Conservation (phyloP, 2,329 filamentous ascomycete genomes). For the Talaromyces sp. region DNA sequence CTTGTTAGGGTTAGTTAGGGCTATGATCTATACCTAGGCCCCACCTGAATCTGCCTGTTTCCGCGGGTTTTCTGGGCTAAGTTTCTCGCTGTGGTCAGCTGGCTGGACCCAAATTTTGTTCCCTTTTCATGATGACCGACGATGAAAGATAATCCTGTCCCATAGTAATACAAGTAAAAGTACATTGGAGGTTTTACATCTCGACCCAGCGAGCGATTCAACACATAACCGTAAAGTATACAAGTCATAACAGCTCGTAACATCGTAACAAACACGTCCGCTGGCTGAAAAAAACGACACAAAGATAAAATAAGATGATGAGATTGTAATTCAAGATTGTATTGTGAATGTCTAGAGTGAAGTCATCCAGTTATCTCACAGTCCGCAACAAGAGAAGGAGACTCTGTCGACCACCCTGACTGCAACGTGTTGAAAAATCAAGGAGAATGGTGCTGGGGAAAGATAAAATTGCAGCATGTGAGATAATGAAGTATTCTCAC, state of each 20-base stretch:
- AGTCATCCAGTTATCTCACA: slow-evolving; percentile 12
- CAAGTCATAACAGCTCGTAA: slow-evolving; percentile 8
- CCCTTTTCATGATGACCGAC: not conserved
- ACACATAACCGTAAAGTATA: not conserved
- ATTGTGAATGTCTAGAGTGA: slow-evolving; percentile 6
- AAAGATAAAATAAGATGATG: not conserved
- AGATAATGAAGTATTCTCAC: not conserved
- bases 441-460: not conserved
- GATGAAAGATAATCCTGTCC: not conserved
- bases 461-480: not conserved
- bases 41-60: too few relatives aligned
- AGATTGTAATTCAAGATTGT: slow-evolving; percentile 7
- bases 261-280: not conserved
- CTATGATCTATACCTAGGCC: too few relatives aligned
- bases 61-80: too few relatives aligned
- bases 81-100: not conserved
- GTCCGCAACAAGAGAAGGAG: slow-evolving; percentile 5
- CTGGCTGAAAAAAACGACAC: not conserved
- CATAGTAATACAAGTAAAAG: slow-evolving; percentile 6
- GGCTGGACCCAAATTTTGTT: not conserved
- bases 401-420: slow-evolving; percentile 11
- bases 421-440: not conserved
- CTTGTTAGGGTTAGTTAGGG: too few relatives aligned
- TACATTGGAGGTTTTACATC: slow-evolving; percentile 2
- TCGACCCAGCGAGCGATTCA: slow-evolving; percentile 4